phyloP scores from a whole-genome alignment of 345 rosid genomes.

The Arabidopsis arenosa region DNA sequence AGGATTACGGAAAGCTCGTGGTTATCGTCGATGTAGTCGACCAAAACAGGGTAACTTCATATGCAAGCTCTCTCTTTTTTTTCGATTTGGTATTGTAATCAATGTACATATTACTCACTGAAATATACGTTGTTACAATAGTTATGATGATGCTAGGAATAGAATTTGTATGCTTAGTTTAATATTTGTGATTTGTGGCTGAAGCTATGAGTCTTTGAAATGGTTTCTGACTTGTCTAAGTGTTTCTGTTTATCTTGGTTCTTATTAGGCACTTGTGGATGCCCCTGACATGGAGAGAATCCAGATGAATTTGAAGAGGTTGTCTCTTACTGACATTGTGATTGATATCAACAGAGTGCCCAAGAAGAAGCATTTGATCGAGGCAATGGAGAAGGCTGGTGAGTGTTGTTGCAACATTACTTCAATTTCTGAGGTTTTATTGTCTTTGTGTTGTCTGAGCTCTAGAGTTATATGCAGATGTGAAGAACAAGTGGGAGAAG shows the following conservation, averaged over 20 bases:
- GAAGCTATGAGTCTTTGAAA: background rate
- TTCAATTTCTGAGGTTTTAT: background rate
- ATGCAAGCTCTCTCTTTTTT: background rate
- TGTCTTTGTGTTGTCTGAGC: background rate
- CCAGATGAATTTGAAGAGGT: conserved; percentile 87
- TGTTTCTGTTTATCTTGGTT: background rate
- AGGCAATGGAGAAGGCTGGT: conserved; percentile 91
- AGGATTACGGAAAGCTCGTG: conserved; percentile 82
- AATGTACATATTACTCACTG: background rate
- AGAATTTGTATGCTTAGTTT: background rate
- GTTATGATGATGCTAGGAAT: background rate
- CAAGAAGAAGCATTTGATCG: conserved; percentile 72
- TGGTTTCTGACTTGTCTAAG: background rate
- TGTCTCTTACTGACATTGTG: conserved; percentile 70
- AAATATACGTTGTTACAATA: background rate
- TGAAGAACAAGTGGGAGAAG: conserved; percentile 83
- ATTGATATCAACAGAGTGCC: conserved; percentile 81
- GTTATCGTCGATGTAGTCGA: conserved; percentile 90
- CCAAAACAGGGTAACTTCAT: conserved; percentile 71
- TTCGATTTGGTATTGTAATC: background rate
- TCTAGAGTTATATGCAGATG: conserved; percentile 53
- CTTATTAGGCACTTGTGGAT: conserved; percentile 71
- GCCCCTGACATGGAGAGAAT: conserved; percentile 85
- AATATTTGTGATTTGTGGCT: background rate
- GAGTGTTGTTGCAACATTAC: conserved; percentile 6